Conservation (phyloP, 768 basidiomycete genomes). For the Scleroderma citrinum region DNA sequence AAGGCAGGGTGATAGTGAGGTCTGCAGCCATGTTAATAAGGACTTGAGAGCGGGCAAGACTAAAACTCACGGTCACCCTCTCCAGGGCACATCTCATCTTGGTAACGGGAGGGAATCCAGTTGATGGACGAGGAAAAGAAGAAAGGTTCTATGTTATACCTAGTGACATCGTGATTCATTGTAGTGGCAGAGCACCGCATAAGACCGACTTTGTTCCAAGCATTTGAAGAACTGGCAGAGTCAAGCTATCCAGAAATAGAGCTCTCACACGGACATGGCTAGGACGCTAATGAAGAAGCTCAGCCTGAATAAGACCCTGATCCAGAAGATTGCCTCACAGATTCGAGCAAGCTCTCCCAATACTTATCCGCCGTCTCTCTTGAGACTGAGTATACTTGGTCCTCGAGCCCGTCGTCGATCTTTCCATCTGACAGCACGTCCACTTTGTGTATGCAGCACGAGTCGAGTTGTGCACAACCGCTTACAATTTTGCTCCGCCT, state of each 20-base stretch:
- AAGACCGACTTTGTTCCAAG: slow-evolving; percentile 27
- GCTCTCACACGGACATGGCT: slow-evolving; percentile 17
- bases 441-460: slow-evolving; percentile 3
- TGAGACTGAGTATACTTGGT: background rate
- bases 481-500: slow-evolving; percentile 20
- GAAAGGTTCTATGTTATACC: slow-evolving; percentile 33
- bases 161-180: background rate
- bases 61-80: slow-evolving; percentile 48
- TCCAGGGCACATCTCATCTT: slow-evolving; percentile 37
- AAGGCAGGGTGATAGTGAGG: slow-evolving; percentile 45
- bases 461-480: background rate
- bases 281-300: slow-evolving; percentile 8
- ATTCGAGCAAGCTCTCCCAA: slow-evolving; percentile 26
- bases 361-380: slow-evolving; percentile 15
- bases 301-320: background rate
- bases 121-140: slow-evolving; percentile 38
- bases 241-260: slow-evolving; percentile 26
- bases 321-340: slow-evolving; percentile 25
- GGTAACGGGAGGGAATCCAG: slow-evolving; percentile 56
- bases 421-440: slow-evolving; percentile 16
- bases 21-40: slow-evolving; percentile 37
- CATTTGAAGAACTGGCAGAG: slow-evolving; percentile 28
- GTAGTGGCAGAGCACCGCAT: background rate
- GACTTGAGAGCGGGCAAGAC: slow-evolving; percentile 44
- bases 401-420: background rate